phyloP scores from a whole-genome alignment of 2,329 filamentous ascomycete genomes.

The Coniella lustricola region DNA sequence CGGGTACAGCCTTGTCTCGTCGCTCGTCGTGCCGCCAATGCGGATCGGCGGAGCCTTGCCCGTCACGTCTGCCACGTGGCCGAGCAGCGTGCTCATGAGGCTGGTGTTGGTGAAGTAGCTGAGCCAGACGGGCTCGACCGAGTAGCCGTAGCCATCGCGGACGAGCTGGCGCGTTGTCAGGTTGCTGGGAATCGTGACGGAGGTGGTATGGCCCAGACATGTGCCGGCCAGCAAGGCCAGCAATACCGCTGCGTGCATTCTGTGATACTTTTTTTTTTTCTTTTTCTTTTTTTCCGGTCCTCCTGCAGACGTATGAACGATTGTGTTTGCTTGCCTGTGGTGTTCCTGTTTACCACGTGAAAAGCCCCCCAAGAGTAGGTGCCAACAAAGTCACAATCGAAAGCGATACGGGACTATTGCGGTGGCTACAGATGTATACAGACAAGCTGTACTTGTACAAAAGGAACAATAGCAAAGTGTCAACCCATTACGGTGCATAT shows the following conservation, averaged over 20 bases:
- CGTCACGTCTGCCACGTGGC: slow-evolving; percentile 22
- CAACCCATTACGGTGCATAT: too few relatives aligned
- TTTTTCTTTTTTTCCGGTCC: neutral
- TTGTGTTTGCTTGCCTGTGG: too few relatives aligned
- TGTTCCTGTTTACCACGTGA: too few relatives aligned
- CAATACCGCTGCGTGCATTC: neutral
- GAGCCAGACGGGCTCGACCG: slow-evolving; percentile 29
- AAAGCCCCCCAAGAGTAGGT: too few relatives aligned
- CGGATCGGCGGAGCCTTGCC: slow-evolving; percentile 27
- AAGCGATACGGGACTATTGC: too few relatives aligned
- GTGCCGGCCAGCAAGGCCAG: neutral
- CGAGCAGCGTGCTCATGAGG: slow-evolving; percentile 22
- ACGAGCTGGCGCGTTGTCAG: slow-evolving; percentile 22
- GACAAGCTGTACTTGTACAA: too few relatives aligned
- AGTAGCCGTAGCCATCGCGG: slow-evolving; percentile 27
- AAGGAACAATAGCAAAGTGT: too few relatives aligned
- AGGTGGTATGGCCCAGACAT: slow-evolving; percentile 6
- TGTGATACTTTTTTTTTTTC: neutral
- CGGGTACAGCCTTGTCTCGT: slow-evolving; percentile 25
- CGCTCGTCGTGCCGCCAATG: slow-evolving; percentile 29
- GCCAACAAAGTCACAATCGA: too few relatives aligned
- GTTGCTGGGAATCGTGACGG: slow-evolving; percentile 20
- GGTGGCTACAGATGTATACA: too few relatives aligned
- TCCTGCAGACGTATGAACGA: too few relatives aligned
- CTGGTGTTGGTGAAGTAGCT: slow-evolving; percentile 24